These are phyloP conservation scores for Eimeria sp. DNA, from an alignment of 169 alveolate genomes.

Conservation along the genomic window DNA sequence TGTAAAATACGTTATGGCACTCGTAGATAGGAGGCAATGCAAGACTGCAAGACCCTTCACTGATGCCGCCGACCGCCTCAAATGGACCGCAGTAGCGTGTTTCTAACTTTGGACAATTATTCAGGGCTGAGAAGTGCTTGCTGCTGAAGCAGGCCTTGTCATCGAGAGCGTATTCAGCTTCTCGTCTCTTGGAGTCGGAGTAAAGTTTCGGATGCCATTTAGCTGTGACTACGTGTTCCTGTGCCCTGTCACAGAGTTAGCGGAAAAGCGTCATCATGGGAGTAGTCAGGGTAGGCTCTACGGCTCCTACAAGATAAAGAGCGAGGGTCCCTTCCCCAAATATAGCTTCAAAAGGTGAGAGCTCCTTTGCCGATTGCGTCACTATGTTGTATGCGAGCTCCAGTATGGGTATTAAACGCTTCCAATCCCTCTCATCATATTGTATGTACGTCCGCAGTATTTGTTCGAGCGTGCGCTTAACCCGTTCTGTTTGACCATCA, in stretches of 20 bases:
- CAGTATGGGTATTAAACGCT: background rate
- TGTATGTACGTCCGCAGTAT: background rate
- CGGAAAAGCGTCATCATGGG: too few species aligned
- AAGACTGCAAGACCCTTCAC: background rate
- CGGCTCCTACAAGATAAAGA: background rate
- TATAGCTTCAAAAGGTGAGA: background rate
- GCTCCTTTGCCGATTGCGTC: background rate
- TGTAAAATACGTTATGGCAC: background rate
- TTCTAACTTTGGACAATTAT: background rate
- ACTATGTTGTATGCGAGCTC: background rate
- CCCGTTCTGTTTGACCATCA: background rate
- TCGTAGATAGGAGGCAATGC: background rate
- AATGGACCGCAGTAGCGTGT: background rate
- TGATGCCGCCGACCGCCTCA: background rate
- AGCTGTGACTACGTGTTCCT: background rate
- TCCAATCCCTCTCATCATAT: background rate
- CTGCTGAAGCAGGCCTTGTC: background rate
- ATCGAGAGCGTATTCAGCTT: background rate
- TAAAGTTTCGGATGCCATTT: background rate
- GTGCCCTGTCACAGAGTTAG: background rate
- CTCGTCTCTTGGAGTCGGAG: background rate
- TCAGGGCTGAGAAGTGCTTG: background rate
- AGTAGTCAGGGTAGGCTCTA: background rate
- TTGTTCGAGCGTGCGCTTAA: background rate
- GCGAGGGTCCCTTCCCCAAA: background rate